A percentile compares a stretch with the other conserved stretches of the same genome.
These are phyloP conservation scores for Smittium mucronatum DNA, from an alignment of 371 early-diverging fungal species.

Conservation along the genomic window DNA sequence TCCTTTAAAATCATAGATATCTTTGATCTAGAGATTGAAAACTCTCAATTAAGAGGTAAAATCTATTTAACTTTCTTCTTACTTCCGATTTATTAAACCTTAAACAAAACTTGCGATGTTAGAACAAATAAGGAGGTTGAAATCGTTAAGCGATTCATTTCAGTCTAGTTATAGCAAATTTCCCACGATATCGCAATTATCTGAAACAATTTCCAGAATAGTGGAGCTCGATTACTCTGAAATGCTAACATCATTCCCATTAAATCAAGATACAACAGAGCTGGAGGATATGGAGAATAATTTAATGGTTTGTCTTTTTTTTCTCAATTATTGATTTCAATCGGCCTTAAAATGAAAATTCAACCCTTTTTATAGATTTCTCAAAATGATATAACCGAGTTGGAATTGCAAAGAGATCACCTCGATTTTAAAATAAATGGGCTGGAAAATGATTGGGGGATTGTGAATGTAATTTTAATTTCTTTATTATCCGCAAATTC, in stretches of 20 bases:
- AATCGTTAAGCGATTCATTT: background rate
- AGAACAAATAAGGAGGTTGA: background rate
- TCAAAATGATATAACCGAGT: slow-evolving; percentile 23
- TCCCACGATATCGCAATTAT: background rate
- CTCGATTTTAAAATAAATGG: slow-evolving; percentile 30
- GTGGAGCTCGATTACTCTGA: slow-evolving; percentile 5
- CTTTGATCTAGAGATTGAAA: slow-evolving; percentile 25
- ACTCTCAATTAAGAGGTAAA: slow-evolving; percentile 23
- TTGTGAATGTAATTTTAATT: slow-evolving; percentile 14
- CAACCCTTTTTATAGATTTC: slow-evolving; percentile 6
- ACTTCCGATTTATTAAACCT: background rate
- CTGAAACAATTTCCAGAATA: background rate
- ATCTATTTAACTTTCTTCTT: background rate
- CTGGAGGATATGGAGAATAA: slow-evolving; percentile 21
- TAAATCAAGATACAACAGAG: slow-evolving; percentile 30
- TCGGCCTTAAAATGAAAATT: background rate
- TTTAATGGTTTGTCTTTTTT: slow-evolving; percentile 10
- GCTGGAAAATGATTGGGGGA: slow-evolving; percentile 32
- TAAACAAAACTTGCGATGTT: background rate
- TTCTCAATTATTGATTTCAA: slow-evolving; percentile 1
- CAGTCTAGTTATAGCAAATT: background rate
- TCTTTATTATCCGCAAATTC: background rate
- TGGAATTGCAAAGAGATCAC: slow-evolving; percentile 29
- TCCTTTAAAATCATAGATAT: slow-evolving; percentile 12
- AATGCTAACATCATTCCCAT: slow-evolving; percentile 14